Evolutionary conservation across 1,139 yeast species (phyloP), one percentile per base, ranked within the genome.

Genomic region (Geotrichum australiense): DNA sequence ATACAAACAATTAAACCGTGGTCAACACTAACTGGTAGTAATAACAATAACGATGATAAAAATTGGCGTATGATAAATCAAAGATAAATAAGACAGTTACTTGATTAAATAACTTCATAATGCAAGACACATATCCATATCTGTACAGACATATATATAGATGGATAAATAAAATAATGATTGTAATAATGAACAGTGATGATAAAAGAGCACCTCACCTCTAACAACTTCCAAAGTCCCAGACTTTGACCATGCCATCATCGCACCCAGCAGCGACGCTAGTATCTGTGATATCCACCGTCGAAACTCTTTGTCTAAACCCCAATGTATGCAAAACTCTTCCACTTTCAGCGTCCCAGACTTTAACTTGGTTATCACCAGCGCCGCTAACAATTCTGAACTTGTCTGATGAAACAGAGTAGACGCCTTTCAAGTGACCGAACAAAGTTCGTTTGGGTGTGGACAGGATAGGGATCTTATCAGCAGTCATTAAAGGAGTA

Each of bases 381-480:
- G 96, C 91, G 2, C 97, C 97, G 57, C 93, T 80, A 14, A 89
- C 84, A 35, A 91, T 82, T 52, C 98, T 73, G 69, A 91, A 91
- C 33, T 91, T 87, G 65, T 91, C 97, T 0, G 96, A 93, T 15
- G 91, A 86, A 47, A 91, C 82, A 30, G 93, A 84, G 96, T 96
- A 89, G 18, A 91, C 95, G 15, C 97, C 97, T 62, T 91, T 97
- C 42, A 89, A 86, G 57, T 91, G 98, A 4, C 98, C 98, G 64
- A 89, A 89, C 59, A 91, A 89, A 0, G 98, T 89, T 45, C 96
- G 71, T 15, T 31, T 31, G 6, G 35, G 35, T 6, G 35, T 31
- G 12, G 24, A 19, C 5, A 31, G 8, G 5, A 25, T 31, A 5
- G 35, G 21, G 21, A 31, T 31, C 12, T n/a, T 6, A 15, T 20